Percentiles rank a stretch among this genome's conserved stretches.
These are phyloP conservation scores for Breynia disticha DNA, from an alignment of 441 rosid species.

Conservation along the genomic window DNA sequence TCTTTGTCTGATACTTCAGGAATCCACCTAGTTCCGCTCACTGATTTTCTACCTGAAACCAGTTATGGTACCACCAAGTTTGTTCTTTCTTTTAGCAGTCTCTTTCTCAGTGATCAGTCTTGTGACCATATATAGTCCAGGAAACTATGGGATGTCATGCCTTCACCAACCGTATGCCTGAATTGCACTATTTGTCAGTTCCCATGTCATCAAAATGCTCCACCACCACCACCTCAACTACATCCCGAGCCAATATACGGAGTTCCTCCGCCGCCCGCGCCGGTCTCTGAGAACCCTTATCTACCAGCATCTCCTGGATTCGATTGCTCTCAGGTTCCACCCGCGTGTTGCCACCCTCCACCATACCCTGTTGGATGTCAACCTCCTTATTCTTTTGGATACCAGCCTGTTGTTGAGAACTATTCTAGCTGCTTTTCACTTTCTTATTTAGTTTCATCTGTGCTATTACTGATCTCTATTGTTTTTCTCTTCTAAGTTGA, in stretches of 20 bases:
- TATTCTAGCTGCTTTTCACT: conserved; percentile 12
- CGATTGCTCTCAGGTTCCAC: conserved; percentile 38
- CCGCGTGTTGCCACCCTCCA: conserved; percentile 35
- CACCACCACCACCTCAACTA: conserved; percentile 32
- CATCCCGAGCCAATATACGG: conserved; percentile 20
- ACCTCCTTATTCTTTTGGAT: conserved; percentile 31
- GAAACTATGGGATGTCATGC: conserved; percentile 15
- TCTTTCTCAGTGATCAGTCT: conserved; percentile 13
- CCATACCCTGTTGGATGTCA: conserved; percentile 32
- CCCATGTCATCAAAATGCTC: conserved; percentile 21
- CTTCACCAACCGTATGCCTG: conserved; percentile 13
- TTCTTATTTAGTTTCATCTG: conserved; percentile 7
- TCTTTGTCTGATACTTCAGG: too few relatives aligned
- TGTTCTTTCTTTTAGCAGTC: conserved; percentile 13
- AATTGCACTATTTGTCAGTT: conserved; percentile 23
- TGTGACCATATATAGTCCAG: conserved; percentile 14
- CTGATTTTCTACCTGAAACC: not conserved
- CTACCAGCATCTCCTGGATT: conserved; percentile 27
- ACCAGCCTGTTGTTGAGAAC: conserved; percentile 14
- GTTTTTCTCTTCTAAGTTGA: conserved; percentile 14
- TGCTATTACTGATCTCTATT: conserved; percentile 13
- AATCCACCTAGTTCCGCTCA: too few relatives aligned
- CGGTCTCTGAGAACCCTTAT: conserved; percentile 1
- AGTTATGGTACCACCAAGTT: conserved; percentile 17
- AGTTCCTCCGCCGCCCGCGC: conserved; percentile 25